A percentile compares a stretch with the other conserved stretches of the same genome.
Conservation (phyloP, 2,329 filamentous ascomycete genomes). For the Davidsoniella eucalypti region DNA sequence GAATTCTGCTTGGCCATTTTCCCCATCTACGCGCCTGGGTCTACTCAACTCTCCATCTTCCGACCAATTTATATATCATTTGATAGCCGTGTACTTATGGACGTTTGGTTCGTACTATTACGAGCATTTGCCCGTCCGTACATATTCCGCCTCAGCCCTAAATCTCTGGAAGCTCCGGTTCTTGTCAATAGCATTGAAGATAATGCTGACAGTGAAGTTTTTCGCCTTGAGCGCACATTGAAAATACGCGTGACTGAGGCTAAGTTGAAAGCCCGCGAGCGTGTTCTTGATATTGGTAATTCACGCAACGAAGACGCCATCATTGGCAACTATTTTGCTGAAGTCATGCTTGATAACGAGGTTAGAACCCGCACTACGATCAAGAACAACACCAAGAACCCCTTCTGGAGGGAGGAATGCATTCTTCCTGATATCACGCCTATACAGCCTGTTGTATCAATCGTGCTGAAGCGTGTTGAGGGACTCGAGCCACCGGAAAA, state of each 20-base stretch:
- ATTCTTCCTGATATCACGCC: slow-evolving; percentile 60
- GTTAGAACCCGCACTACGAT: slow-evolving; percentile 59
- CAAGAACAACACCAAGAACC: slow-evolving; percentile 53
- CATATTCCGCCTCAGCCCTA: slow-evolving; percentile 51
- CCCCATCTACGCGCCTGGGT: slow-evolving; percentile 68
- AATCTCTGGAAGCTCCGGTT: slow-evolving; percentile 26
- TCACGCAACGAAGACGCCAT: slow-evolving; percentile 24
- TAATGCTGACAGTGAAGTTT: slow-evolving; percentile 31
- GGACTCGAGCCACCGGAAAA: slow-evolving; percentile 20
- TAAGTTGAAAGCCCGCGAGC: slow-evolving; percentile 31
- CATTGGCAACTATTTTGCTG: slow-evolving; percentile 57
- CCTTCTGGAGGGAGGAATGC: slow-evolving; percentile 71
- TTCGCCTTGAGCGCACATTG: slow-evolving; percentile 46
- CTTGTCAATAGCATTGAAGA: slow-evolving; percentile 25
- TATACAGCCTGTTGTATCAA: slow-evolving; percentile 48
- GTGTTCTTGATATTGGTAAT: slow-evolving; percentile 4
- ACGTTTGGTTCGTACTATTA: slow-evolving; percentile 90
- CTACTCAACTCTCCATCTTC: slow-evolving; percentile 57
- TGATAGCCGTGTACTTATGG: slow-evolving; percentile 77
- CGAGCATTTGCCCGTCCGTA: slow-evolving; percentile 86
- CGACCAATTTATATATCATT: slow-evolving; percentile 81
- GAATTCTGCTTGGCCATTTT: slow-evolving; percentile 93
- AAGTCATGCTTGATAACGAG: slow-evolving; percentile 66
- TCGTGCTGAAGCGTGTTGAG: slow-evolving; percentile 54
- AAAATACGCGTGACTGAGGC: slow-evolving; percentile 44